A percentile compares a stretch with the other conserved stretches of the same genome.
These are phyloP conservation scores for Verticillium tricorpus DNA, from an alignment of 2,329 filamentous ascomycete species.

Conservation along the genomic window DNA sequence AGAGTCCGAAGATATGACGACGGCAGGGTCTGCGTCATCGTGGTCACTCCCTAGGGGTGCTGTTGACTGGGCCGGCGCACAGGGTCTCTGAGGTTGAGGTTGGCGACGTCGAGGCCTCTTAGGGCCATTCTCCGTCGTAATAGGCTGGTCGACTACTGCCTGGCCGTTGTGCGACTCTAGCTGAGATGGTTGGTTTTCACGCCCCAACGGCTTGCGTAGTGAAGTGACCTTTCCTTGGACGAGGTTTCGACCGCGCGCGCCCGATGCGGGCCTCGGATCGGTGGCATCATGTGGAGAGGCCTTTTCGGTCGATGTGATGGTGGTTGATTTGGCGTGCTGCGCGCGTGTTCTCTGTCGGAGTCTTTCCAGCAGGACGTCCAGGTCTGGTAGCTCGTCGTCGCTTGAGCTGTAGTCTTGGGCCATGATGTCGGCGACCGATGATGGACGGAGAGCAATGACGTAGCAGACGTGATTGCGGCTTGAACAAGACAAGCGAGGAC, in stretches of 20 bases:
- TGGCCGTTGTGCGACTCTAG: neutral
- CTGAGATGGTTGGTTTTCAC: neutral
- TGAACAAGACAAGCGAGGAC: too few species aligned
- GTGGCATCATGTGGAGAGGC: neutral
- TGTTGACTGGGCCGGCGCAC: neutral
- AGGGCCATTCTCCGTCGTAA: neutral
- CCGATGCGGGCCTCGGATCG: neutral
- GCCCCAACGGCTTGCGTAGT: neutral
- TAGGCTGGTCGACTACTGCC: neutral
- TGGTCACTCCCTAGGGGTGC: neutral
- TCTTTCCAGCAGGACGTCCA: constrained; percentile 23
- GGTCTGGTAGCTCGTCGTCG: constrained; percentile 37
- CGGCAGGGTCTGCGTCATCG: neutral
- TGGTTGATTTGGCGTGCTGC: neutral
- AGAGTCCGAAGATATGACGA: neutral
- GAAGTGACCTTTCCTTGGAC: neutral
- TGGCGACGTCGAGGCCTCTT: neutral
- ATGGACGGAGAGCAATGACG: too few species aligned
- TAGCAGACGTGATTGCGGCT: too few species aligned
- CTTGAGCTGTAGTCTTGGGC: constrained; percentile 21
- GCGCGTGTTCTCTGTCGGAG: constrained; percentile 5
- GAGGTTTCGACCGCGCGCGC: neutral
- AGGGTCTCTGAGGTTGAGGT: neutral
- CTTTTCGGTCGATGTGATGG: neutral
- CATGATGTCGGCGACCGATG: constrained; percentile 3